Conservation (phyloP, 2,329 filamentous ascomycete genomes). For the Cytospora piceicola region DNA sequence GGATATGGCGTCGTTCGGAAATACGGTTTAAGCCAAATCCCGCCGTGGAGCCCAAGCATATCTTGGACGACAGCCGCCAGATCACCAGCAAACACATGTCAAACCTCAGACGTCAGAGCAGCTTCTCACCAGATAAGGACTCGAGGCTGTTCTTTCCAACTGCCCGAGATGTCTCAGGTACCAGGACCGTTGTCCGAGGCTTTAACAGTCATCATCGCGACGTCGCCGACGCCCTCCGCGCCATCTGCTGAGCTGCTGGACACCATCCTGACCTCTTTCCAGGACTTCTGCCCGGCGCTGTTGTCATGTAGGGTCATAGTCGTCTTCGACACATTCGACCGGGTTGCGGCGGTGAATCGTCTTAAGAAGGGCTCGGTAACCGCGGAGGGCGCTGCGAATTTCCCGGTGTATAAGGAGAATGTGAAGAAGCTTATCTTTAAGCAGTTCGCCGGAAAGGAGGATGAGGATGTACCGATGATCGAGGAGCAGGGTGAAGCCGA, state of each 20-base stretch:
- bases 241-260: constrained; percentile 57
- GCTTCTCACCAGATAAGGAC: background rate
- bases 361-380: constrained; percentile 60
- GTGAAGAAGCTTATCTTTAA: constrained; percentile 47
- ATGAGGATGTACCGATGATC: constrained; percentile 21
- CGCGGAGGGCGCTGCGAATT: constrained; percentile 46
- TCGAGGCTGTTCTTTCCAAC: background rate
- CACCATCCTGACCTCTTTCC: constrained; percentile 51
- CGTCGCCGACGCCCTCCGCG: constrained; percentile 58
- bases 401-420: constrained; percentile 51
- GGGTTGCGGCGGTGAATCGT: constrained; percentile 47
- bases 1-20: background rate
- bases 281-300: constrained; percentile 46
- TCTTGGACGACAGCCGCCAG: background rate
- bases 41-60: background rate
- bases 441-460: constrained; percentile 33
- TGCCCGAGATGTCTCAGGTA: constrained; percentile 11
- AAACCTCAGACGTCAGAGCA: background rate
- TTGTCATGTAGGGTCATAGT: constrained; percentile 51
- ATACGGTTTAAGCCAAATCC: background rate
- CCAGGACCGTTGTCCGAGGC: constrained; percentile 27
- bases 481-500: constrained; percentile 46
- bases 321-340: constrained; percentile 57
- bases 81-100: background rate
- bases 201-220: constrained; percentile 56